Evolutionary conservation across 2,329 filamentous ascomycete species (phyloP).

Genomic region (Aspergillus chevalieri): DNA sequence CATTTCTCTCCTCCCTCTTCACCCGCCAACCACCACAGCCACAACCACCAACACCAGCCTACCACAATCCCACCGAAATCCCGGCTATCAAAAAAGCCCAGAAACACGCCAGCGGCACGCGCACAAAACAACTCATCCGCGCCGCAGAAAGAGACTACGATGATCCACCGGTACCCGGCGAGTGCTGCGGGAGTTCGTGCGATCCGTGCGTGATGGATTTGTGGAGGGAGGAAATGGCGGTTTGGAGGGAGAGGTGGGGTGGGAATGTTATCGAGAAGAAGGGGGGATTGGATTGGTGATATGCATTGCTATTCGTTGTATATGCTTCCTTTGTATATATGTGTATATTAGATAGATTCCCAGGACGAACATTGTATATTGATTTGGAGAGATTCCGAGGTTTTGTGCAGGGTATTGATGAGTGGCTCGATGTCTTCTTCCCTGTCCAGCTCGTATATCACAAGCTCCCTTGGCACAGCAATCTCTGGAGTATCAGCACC

Average conservation of each 20-base stretch:
- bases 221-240: slow-evolving; percentile 27
- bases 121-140: slow-evolving; percentile 28
- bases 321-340: not conserved
- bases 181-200: slow-evolving; percentile 33
- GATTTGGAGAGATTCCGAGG: not conserved
- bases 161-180: slow-evolving; percentile 28
- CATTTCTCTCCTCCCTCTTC: not conserved
- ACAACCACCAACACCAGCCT: slow-evolving; percentile 16
- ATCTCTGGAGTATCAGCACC: not conserved
- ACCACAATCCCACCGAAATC: slow-evolving; percentile 14
- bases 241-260: slow-evolving; percentile 31
- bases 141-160: slow-evolving; percentile 23
- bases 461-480: not conserved
- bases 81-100: slow-evolving; percentile 24
- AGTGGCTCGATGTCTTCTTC: not conserved
- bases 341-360: not conserved
- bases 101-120: slow-evolving; percentile 23
- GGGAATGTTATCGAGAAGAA: slow-evolving; percentile 8
- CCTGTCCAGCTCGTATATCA: not conserved
- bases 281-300: not conserved
- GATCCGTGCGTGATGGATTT: slow-evolving; percentile 32
- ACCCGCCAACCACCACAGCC: not conserved
- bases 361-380: not conserved
- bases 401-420: not conserved
- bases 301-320: not conserved